phyloP scores from a whole-genome alignment of 192 early-diverging fungal genomes.

The Mortierella hygrophila region DNA sequence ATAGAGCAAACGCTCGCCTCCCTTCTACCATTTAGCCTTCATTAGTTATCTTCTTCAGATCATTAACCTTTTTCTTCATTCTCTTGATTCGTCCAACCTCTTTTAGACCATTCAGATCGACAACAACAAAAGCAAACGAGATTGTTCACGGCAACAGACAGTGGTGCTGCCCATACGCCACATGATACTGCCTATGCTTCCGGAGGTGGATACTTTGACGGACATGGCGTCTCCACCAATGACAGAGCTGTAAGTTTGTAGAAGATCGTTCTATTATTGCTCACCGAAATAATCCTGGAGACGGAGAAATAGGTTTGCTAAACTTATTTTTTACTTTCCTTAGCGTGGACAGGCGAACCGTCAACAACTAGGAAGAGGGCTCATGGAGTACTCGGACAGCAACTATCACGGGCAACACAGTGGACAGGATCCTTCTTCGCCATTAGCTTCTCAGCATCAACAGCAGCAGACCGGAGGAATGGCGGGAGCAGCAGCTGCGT shows the following conservation, averaged over 20 bases:
- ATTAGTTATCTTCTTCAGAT: neutral
- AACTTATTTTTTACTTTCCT: neutral
- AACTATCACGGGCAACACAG: neutral
- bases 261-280: neutral
- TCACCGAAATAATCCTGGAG: neutral
- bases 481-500: neutral
- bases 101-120: conserved; percentile 22
- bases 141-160: conserved; percentile 8
- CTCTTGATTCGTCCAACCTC: neutral
- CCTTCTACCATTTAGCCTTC: neutral
- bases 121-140: conserved; percentile 24
- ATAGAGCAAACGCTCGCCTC: neutral
- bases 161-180: neutral
- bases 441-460: neutral
- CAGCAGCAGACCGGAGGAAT: neutral
- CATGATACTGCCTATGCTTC: conserved; percentile 28
- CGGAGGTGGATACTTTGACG: conserved; percentile 7
- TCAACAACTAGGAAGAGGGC: neutral
- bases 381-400: conserved; percentile 27
- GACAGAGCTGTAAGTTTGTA: conserved; percentile 25
- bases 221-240: conserved; percentile 1
- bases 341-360: conserved; percentile 7
- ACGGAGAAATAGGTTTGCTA: neutral
- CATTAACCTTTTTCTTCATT: neutral
- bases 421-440: conserved; percentile 10